Evolutionary conservation across 1,284 basidiomycete genomes (phyloP), one percentile per base, ranked within the genome.

Genomic region (Porphyrellus sp.): DNA sequence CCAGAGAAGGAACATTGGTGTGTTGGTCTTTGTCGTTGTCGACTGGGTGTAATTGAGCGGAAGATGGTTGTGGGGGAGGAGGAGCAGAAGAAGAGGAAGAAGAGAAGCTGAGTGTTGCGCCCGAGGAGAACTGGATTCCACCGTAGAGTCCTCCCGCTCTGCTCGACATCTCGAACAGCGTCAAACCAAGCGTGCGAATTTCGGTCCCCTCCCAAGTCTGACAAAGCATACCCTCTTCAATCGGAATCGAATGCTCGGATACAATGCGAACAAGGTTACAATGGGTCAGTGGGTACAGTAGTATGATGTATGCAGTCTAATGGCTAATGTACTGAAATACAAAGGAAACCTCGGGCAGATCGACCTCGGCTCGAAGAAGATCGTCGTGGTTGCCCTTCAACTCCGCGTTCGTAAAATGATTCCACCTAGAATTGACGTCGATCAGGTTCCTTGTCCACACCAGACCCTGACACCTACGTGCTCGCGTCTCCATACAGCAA

Each of bases 401-500:
- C 68, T 98, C 91, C 1, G 73, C 72, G 62, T 96, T 97, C 1
- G 89, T 89, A 67, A 92, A 95, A 68, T 99, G 97, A 70, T 99
- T 99, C 97, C 96, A 99, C 18, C 93, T 97, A 65, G 50, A 41
- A 41, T 93, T 61, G 37, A 40, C 18, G 18, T 8, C 46, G 24
- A 21, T 47, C 41, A 58, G 56, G 44, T 57, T 48, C 27, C 34
- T 21, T 20, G 13, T 11, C 15, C 6, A 2, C 2, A 33, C 37
- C 13, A 34, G 33, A 31, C 12, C 33, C 20, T 11, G 33, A 48
- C 16, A 86, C 93, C 63, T 78, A 94, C 91, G 94, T 93, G 86
- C 92, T 96, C 8, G 92, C 92, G 70, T 99, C 96, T 31, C 97
- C 97, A 62, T 99, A 99, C 18, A 99, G 72, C 67, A 99, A 71